Evolutionary conservation across 257 asterid genomes (phyloP), one percentile per base, ranked within the genome.

Genomic region (Penstemon davidsonii): DNA sequence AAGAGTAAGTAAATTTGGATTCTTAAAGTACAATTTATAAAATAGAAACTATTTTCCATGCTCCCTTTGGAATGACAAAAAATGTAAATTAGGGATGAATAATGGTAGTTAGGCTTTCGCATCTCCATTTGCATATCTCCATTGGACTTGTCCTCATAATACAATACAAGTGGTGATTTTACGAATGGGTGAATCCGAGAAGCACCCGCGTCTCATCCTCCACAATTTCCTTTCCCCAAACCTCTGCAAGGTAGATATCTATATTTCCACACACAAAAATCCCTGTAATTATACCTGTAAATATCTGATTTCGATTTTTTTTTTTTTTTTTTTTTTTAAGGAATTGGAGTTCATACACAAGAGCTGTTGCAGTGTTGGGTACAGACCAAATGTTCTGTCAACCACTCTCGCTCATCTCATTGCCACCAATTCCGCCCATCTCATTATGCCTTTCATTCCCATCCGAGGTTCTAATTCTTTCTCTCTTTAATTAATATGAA

Each of bases 331-430:
- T 11, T 44, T 18, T 62, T 66, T 64, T 73, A 13, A 90, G 96
- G 97, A 92, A 74, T 78, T 92, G 77, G 90, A 83, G 76, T 90
- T 92, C 76, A 88, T 92, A 76, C 97, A 92, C 73, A 92, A 81
- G 72, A 90, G 98, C 80, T 82, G 95, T 73, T 77, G 94, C 82
- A 85, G 96, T 6, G 84, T 90, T 53, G 98, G 97, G 54, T 93
- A 93, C 79, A 88, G 97, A 43, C 89, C 93, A 40, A 86, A 84
- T 78, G 97, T 93, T 54, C 90, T 93, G 69, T 93, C 98, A 50
- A 93, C 98, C 70, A 90, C 98, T 41, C 87, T 93, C 73, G 72
- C 85, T 79, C 97, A 93, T 82, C 94, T 93, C 65, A 70, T 84
- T 55, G 97, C 96, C 36, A 88, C 97, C 42, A 85, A 88, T 51